Evolutionary conservation across 371 early-diverging fungal genomes (phyloP), one percentile per base, ranked within the genome.

Genomic region (Rhizopus sp.): DNA sequence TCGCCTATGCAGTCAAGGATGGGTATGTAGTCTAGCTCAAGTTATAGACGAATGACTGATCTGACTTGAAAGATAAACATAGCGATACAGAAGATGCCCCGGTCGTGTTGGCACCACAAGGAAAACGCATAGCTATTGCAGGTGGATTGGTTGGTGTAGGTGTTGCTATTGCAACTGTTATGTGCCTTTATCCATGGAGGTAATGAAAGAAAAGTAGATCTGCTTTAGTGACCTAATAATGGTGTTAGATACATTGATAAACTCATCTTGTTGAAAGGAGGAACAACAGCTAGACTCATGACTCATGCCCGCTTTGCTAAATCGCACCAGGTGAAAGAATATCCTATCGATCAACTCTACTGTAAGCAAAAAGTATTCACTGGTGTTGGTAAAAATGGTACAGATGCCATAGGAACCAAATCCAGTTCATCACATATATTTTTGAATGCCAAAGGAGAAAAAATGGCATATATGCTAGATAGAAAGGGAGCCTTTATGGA

Each of bases 111-210:
- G 80, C 77, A 34, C 75, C 77, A 23, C 48, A 75, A 51, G 63
- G 63, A 2, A 52, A 73, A 38, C 71, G 80, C 4, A 57, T 73
- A 38, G 77, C 69, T 3, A 69, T 80, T 50, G 75, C 75, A 8
- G 72, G 64, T 53, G 72, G 72, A 9, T 55, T 80, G 38, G 64
- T 75, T 5, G 53, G 70, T 7, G 64, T 72, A 33, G 80, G 80
- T 50, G 47, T 77, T n/a, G 72, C 65, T 35, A 66, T 77, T 35
- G 75, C 80, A 6, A 54, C 73, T 47, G 50, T 67, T 5, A 77
- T 80, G 80, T 80, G 77, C 60, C 35, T 69, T n/a, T 80, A 80
- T 64, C 80, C 80, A 33, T 80, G 77, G 77, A 68, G 78, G 75
- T 75, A 69, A 48, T 31, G 15, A n/a, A 38, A 29, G 13, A 39